Percentiles rank a stretch among this genome's conserved stretches.
Conservation (phyloP, 306 rosid genomes). For the Rosa persica region DNA sequence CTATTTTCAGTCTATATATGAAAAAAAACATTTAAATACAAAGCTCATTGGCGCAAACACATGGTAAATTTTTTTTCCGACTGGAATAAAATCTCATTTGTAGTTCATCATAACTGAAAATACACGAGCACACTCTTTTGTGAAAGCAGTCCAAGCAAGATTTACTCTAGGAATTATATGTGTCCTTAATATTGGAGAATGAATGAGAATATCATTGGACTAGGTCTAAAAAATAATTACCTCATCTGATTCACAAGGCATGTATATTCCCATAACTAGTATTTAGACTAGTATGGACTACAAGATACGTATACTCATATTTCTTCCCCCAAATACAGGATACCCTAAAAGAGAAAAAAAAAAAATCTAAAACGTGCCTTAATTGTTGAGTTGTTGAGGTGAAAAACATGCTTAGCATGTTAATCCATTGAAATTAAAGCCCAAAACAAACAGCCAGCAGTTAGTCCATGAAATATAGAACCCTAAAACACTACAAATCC, state of each 20-base stretch:
- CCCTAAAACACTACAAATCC: conserved; percentile 62
- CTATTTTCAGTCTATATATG: too few relatives aligned
- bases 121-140: too few relatives aligned
- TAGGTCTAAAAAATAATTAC: too few relatives aligned
- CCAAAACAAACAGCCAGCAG: conserved; percentile 11
- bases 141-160: not conserved
- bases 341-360: not conserved
- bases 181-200: not conserved
- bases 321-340: not conserved
- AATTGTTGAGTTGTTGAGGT: not conserved
- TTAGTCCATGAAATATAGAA: conserved; percentile 44
- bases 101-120: too few relatives aligned
- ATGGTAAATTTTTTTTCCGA: too few relatives aligned
- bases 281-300: not conserved
- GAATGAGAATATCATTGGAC: not conserved
- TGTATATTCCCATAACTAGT: not conserved
- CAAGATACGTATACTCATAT: not conserved
- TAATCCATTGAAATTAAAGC: not conserved
- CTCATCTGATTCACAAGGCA: not conserved
- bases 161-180: not conserved
- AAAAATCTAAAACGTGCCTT: conserved; percentile 1
- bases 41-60: not conserved
- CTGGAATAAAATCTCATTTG: too few relatives aligned
- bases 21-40: too few relatives aligned
- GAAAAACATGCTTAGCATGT: not conserved